Evolutionary conservation across 2,329 filamentous ascomycete genomes (phyloP), one percentile per base, ranked within the genome.

Genomic region (Pseudopyrenochaeta lycopersici): DNA sequence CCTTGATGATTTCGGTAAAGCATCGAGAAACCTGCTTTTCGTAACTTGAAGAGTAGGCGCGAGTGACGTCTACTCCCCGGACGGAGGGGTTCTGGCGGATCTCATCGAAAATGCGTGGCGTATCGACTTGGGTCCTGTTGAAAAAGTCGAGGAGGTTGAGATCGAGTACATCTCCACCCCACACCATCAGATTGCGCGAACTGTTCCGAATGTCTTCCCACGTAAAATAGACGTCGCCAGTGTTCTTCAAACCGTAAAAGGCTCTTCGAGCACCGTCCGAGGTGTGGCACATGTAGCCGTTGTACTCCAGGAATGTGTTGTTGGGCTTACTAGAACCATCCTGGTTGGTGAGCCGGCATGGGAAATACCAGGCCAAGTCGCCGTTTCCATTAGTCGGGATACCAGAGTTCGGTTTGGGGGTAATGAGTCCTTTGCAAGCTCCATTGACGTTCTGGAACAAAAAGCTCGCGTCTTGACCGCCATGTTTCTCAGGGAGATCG

Each of bases 401-500:
- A 65, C 92, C 89, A 0, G 93, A 96, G 49, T 81, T 81, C 1
- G 83, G 72, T 1, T 89, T 85, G 7, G 83, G 77, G 1, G 86
- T 96, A 72, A 99, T 97, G 51, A 98, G 78, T 9, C 85, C 90
- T 79, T 98, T 99, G 84, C 95, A 99, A 58, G 90, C 90, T 42
- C 95, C 96, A 67, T 99, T 99, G 75, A 99, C 95, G 63, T 98
- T 96, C 74, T 99, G 95, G 78, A 99, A 99, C 70, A 99, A 79
- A 74, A 99, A 99, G 71, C 93, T 98, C 52, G 91, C 94, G 72
- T 99, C 96, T 76, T 90, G 85, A n/a, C 93, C 95, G 49, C 88
- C 89, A 66, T 94, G 87, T 70, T 91, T 91, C 63, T 89, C 85
- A 1, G 88, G 84, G n/a, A 96, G 79, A 72, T 97, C 92, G 70